These are phyloP conservation scores for Drechmeria coniospora DNA, from an alignment of 2,329 filamentous ascomycete genomes.

Conservation along the genomic window DNA sequence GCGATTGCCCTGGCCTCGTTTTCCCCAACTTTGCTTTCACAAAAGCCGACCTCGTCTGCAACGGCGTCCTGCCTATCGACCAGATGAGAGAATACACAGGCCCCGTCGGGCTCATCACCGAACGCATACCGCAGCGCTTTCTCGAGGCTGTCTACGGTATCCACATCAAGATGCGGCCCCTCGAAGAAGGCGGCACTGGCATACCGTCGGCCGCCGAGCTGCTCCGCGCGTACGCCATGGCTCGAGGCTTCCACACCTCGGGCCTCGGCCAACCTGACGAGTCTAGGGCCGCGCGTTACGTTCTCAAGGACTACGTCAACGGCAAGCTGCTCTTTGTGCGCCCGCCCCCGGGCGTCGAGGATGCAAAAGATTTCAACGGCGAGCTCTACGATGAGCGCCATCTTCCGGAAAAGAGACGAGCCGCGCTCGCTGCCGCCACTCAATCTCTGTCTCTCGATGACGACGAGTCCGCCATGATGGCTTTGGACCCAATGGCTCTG, in stretches of 20 bases:
- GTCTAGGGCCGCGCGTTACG: slow-evolving; percentile 72
- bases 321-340: slow-evolving; percentile 88
- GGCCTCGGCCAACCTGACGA: slow-evolving; percentile 87
- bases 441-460: slow-evolving; percentile 28
- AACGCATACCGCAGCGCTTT: slow-evolving; percentile 74
- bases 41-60: slow-evolving; percentile 91
- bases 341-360: slow-evolving; percentile 61
- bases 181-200: slow-evolving; percentile 89
- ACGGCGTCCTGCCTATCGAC: slow-evolving; percentile 89
- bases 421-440: slow-evolving; percentile 38
- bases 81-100: slow-evolving; percentile 88
- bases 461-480: slow-evolving; percentile 14
- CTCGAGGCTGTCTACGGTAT: slow-evolving; percentile 91
- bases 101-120: slow-evolving; percentile 66
- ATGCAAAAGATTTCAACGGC: slow-evolving; percentile 65
- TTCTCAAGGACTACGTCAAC: slow-evolving; percentile 95
- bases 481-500: slow-evolving; percentile 33
- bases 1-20: slow-evolving; percentile 95
- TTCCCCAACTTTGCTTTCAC: slow-evolving; percentile 97
- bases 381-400: slow-evolving; percentile 77
- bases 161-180: slow-evolving; percentile 61
- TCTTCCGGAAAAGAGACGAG: slow-evolving; percentile 66
- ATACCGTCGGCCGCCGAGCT: slow-evolving; percentile 72
- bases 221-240: slow-evolving; percentile 70
- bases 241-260: slow-evolving; percentile 78